A percentile compares a stretch with the other conserved stretches of the same genome.
These are phyloP conservation scores for Hamamelis virginiana DNA, from an alignment of 164 flowering plant genomes.

Conservation along the genomic window DNA sequence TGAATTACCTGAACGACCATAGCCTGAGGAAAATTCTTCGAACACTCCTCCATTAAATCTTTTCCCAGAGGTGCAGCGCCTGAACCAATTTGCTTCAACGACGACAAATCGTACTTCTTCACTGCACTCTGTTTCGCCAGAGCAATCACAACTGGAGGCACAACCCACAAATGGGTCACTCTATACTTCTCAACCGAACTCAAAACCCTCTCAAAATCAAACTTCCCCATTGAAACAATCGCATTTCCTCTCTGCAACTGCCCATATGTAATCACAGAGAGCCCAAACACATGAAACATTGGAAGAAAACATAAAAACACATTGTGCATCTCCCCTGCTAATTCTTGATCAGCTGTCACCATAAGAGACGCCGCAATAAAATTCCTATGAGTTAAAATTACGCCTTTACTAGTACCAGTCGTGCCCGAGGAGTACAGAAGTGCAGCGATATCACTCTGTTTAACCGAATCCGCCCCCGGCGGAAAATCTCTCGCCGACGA, in stretches of 20 bases:
- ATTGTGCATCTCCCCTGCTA: constrained; percentile 43
- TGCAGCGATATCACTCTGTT: constrained; percentile 65
- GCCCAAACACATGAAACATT: constrained; percentile 82
- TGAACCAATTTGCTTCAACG: constrained; percentile 53
- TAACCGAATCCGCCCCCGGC: constrained; percentile 21
- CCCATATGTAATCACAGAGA: constrained; percentile 37
- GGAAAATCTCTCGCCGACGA: constrained; percentile 31
- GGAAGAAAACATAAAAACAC: constrained; percentile 69
- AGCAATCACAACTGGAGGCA: constrained; percentile 76
- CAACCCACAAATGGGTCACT: constrained; percentile 64
- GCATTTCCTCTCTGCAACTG: constrained; percentile 70
- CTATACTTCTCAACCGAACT: constrained; percentile 58
- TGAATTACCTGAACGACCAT: constrained; percentile 55
- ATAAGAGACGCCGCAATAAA: constrained; percentile 59
- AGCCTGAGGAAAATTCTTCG: constrained; percentile 52
- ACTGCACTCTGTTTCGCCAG: constrained; percentile 57
- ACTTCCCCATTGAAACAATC: constrained; percentile 50
- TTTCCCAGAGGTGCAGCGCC: constrained; percentile 90
- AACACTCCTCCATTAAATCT: constrained; percentile 74
- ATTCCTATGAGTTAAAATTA: constrained; percentile 65
- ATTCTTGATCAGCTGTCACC: constrained; percentile 48
- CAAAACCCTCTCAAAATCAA: constrained; percentile 57
- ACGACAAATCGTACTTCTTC: constrained; percentile 64
- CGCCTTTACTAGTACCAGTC: constrained; percentile 79
- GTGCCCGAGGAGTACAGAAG: constrained; percentile 90